phyloP scores from a whole-genome alignment of 2,329 filamentous ascomycete genomes.

The Proliferodiscus dingleyae region DNA sequence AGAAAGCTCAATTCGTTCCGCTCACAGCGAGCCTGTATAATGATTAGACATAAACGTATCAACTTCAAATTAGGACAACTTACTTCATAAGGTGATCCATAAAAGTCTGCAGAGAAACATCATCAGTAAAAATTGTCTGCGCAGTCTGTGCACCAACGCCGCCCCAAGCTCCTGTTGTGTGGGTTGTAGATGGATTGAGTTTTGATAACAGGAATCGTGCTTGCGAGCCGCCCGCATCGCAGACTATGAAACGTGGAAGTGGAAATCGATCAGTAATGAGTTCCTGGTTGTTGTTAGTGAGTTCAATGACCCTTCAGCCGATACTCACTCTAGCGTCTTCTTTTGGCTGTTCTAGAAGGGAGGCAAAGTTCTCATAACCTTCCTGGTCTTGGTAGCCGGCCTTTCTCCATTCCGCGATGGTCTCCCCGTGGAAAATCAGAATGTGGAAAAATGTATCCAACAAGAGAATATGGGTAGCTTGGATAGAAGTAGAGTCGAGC shows the following conservation, averaged over 20 bases:
- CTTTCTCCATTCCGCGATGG: conserved; percentile 96
- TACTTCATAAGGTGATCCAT: conserved; percentile 99
- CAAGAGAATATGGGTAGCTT: conserved; percentile 86
- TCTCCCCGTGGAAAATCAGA: conserved; percentile 97
- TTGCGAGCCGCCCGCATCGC: conserved; percentile 96
- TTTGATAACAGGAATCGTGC: conserved; percentile 96
- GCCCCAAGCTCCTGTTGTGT: conserved; percentile 88
- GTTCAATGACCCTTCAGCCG: neutral
- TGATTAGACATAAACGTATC: conserved; percentile 10
- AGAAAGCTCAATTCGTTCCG: conserved; percentile 53
- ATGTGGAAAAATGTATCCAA: conserved; percentile 99
- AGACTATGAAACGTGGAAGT: conserved; percentile 97
- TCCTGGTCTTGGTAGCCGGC: conserved; percentile 97
- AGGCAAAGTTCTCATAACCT: conserved; percentile 93
- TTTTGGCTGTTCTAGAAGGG: conserved; percentile 85
- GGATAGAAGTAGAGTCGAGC: conserved; percentile 92
- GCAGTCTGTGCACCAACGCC: conserved; percentile 79
- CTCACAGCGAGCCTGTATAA: conserved; percentile 52
- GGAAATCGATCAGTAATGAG: conserved; percentile 96
- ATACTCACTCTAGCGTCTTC: conserved; percentile 83
- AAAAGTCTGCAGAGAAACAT: conserved; percentile 95
- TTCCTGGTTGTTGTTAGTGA: conserved; percentile 52
- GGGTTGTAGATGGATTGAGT: conserved; percentile 94
- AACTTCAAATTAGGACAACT: conserved; percentile 33
- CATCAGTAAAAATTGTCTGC: conserved; percentile 98